Percentiles rank a stretch among this genome's conserved stretches.
Conservation (phyloP, 345 rosid genomes). For the Arabis hirsuta region DNA sequence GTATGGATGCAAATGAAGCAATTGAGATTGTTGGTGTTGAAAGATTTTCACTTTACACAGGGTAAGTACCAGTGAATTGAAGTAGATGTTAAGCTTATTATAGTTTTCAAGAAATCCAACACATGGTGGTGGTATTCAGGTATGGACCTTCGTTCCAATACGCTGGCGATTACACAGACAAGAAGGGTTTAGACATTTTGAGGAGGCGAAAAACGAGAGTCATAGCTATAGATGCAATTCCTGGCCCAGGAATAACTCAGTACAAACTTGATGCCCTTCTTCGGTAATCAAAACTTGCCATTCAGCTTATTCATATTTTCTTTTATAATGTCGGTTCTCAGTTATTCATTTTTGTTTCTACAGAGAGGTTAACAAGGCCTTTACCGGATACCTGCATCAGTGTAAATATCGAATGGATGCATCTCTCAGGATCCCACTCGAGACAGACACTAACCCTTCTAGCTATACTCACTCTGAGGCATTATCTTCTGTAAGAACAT, state of each 20-base stretch:
- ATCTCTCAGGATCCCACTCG: slow-evolving; percentile 34
- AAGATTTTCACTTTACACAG: slow-evolving; percentile 73
- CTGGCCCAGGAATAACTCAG: slow-evolving; percentile 61
- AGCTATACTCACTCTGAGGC: slow-evolving; percentile 17
- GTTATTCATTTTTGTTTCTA: slow-evolving; percentile 21
- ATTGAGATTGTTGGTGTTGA: slow-evolving; percentile 86
- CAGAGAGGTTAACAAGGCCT: slow-evolving; percentile 90
- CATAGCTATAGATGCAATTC: slow-evolving; percentile 82
- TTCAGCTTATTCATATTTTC: background rate
- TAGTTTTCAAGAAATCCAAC: slow-evolving; percentile 36
- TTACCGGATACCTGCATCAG: slow-evolving; percentile 73
- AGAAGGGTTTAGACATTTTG: slow-evolving; percentile 53
- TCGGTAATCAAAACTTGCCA: slow-evolving; percentile 52
- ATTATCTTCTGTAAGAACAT: slow-evolving; percentile 29
- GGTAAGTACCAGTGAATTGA: slow-evolving; percentile 51
- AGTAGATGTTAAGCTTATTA: slow-evolving; percentile 21
- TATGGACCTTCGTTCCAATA: slow-evolving; percentile 85
- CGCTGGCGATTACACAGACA: slow-evolving; percentile 70
- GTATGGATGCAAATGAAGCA: slow-evolving; percentile 84
- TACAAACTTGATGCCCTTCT: slow-evolving; percentile 54
- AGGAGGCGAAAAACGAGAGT: slow-evolving; percentile 70
- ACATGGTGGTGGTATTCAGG: slow-evolving; percentile 43
- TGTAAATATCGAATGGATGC: slow-evolving; percentile 47
- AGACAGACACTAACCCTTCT: slow-evolving; percentile 17
- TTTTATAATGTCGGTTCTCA: background rate